Evolutionary conservation across 2,329 filamentous ascomycete genomes (phyloP), one percentile per base, ranked within the genome.

Genomic region (Colletotrichum sp.): DNA sequence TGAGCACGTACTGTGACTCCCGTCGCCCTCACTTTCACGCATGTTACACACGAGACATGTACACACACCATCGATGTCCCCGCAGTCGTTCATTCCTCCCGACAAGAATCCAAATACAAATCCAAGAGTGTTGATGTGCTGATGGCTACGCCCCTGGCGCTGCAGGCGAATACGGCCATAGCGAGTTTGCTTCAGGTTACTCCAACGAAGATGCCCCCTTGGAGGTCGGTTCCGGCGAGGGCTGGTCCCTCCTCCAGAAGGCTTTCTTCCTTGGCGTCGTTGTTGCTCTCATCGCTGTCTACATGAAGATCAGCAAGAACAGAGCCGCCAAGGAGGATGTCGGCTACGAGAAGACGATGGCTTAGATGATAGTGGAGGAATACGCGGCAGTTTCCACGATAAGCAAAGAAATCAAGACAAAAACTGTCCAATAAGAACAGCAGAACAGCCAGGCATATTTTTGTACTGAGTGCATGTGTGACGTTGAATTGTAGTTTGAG

Each of bases 201-300:
- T 81, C 83, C 34, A 80, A 78, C 75, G 85, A 86, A 72, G 82
- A 82, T 55, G 76, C 77, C n/a, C 79, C 80, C 67, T 76, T 80
- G 71, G 70, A 79, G 34, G 72, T 81, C 69, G 75, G 80, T n/a
- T 75, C 81, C 64, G 81, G 77, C 30, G 84, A 82, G 62, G 85
- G 84, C 36, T 89, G 83, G 84, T 86, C 85, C 27, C 79, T 88
- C 77, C 39, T 89, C 76, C 87, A 89, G 79, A 91, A 90, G 85
- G 86, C 84, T n/a, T 81, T 89, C 64, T 81, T 91, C 67, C 88
- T 91, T 78, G 85, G 83, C 59, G 84, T 90, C 66, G 85, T 92
- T 72, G 78, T 89, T 52, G 85, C 82, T 30, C 87, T 84, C 67
- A 81, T 91, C 66, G 87, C 82, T 30, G 79, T 86, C 62, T 90